Conservation (phyloP, 163 green algal genomes). For the Coccomyxa subellipsoidea region DNA sequence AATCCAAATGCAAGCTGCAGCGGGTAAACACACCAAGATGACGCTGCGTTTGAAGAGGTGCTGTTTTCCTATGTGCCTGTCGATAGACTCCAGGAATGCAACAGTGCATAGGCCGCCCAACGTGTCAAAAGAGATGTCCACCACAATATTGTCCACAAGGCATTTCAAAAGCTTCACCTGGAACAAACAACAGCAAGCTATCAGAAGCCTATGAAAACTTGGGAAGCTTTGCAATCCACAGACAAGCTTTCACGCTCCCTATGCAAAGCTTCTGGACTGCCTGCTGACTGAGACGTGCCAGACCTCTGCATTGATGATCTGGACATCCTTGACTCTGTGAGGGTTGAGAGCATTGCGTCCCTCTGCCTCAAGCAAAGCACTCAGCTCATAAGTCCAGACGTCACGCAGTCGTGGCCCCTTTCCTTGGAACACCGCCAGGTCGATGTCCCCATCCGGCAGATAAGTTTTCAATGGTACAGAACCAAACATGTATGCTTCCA, state of each 20-base stretch:
- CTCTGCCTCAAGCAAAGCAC: slow-evolving; percentile 71
- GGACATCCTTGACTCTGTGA: slow-evolving; percentile 65
- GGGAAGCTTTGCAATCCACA: neutral
- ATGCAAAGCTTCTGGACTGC: no score
- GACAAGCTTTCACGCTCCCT: no score
- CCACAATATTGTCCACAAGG: slow-evolving; percentile 90
- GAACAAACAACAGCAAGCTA: neutral
- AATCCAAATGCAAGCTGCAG: no score
- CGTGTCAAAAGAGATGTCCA: slow-evolving; percentile 95
- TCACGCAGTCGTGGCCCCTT: slow-evolving; percentile 42
- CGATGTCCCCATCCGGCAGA: slow-evolving; percentile 96
- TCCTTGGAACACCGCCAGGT: slow-evolving; percentile 62
- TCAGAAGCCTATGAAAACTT: neutral
- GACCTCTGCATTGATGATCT: slow-evolving; percentile 93
- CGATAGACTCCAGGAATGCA: slow-evolving; percentile 86
- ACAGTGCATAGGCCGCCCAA: slow-evolving; percentile 89
- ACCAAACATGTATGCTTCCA: slow-evolving; percentile 87
- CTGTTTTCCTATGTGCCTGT: slow-evolving; percentile 61
- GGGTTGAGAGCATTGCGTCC: slow-evolving; percentile 42
- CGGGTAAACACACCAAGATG: slow-evolving; percentile 71
- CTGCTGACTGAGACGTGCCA: no score
- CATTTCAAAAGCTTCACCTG: slow-evolving; percentile 96
- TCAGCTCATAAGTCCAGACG: slow-evolving; percentile 74
- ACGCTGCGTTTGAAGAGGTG: slow-evolving; percentile 96
- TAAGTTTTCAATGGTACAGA: slow-evolving; percentile 94